These are phyloP conservation scores for Fusarium sp. DNA, from an alignment of 2,329 filamentous ascomycete species.

Conservation along the genomic window DNA sequence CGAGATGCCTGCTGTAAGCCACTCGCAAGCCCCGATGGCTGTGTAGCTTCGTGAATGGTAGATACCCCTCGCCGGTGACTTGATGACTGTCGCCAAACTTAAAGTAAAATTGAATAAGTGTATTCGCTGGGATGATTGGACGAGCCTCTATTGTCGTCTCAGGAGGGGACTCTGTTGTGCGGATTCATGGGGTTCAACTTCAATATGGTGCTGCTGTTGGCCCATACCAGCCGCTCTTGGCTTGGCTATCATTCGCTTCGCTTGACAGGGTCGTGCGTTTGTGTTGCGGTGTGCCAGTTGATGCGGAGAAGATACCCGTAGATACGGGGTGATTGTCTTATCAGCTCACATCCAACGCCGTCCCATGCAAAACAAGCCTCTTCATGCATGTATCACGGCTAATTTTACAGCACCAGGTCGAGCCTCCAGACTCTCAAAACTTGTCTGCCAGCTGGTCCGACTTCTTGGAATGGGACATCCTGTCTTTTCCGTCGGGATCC, in stretches of 20 bases:
- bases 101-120: neutral
- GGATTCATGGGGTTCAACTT: constrained; percentile 18
- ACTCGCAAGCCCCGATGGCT: constrained; percentile 20
- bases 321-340: constrained; percentile 11
- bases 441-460: neutral
- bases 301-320: constrained; percentile 20
- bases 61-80: neutral
- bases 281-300: constrained; percentile 20
- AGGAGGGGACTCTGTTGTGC: constrained; percentile 1
- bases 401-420: neutral
- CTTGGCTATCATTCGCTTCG: constrained; percentile 16
- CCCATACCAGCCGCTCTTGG: constrained; percentile 27
- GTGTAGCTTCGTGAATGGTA: neutral
- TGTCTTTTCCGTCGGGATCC: constrained; percentile 27
- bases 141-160: neutral
- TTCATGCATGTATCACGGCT: neutral
- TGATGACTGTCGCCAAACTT: neutral
- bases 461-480: neutral
- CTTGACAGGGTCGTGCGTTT: constrained; percentile 12
- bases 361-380: neutral
- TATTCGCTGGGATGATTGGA: constrained; percentile 1
- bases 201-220: constrained; percentile 13
- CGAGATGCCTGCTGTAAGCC: constrained; percentile 13
- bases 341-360: constrained; percentile 26
- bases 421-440: neutral